phyloP scores from a whole-genome alignment of 2,329 filamentous ascomycete species.

The Rutstroemia sp. region DNA sequence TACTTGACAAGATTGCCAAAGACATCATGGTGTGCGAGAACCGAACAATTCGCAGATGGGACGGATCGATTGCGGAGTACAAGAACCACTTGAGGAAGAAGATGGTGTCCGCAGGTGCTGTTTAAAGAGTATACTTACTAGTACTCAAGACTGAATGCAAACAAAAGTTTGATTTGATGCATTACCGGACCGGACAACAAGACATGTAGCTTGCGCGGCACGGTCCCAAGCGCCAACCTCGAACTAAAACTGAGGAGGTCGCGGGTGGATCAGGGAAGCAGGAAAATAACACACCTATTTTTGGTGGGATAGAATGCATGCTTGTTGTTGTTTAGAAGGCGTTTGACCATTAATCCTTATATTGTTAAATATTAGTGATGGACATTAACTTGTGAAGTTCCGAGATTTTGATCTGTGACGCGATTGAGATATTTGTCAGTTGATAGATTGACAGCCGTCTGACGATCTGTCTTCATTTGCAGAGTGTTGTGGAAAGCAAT shows the following conservation, averaged over 20 bases:
- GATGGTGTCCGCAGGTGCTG: conserved; percentile 84
- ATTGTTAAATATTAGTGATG: not conserved
- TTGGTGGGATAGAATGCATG: conserved; percentile 22
- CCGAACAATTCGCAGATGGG: conserved; percentile 86
- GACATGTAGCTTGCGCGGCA: not conserved
- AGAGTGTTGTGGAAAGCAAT: not conserved
- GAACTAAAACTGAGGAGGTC: conserved; percentile 3
- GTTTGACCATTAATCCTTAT: not conserved
- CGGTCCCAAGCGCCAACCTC: not conserved
- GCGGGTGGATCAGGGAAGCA: conserved; percentile 8
- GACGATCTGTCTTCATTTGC: not conserved
- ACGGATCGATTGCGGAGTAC: conserved; percentile 85
- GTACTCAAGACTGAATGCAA: not conserved
- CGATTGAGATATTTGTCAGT: not conserved
- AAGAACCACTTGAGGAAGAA: conserved; percentile 99
- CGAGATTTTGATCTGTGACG: not conserved
- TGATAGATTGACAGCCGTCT: not conserved
- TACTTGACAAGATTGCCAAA: conserved; percentile 99
- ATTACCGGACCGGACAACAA: conserved; percentile 1
- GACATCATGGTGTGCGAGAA: conserved; percentile 99
- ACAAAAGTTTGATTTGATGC: conserved; percentile 7
- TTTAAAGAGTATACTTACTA: conserved; percentile 45
- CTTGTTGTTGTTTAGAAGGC: conserved; percentile 12
- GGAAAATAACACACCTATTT: conserved; percentile 1
- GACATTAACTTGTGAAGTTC: not conserved